These are phyloP conservation scores for Penicillium macrosclerotiorum DNA, from an alignment of 495 filamentous ascomycete genomes.

Conservation along the genomic window DNA sequence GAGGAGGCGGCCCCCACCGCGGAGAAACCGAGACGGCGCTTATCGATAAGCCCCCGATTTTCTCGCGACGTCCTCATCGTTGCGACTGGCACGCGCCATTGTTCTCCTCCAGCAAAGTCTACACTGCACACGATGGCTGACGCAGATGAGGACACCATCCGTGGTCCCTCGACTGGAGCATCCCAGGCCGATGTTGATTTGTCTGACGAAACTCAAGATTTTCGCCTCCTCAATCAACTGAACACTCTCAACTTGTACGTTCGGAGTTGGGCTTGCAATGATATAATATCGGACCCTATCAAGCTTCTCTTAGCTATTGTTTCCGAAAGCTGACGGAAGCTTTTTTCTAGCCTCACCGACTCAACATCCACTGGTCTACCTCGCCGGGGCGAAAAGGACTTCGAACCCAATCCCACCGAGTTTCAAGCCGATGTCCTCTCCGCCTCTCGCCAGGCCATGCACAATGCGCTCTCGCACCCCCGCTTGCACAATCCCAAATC, in stretches of 20 bases:
- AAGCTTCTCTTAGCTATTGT: too few relatives aligned
- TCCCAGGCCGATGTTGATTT: slow-evolving; percentile 58
- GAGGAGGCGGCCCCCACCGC: not conserved
- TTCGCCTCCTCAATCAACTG: slow-evolving; percentile 67
- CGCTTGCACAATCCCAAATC: slow-evolving; percentile 60
- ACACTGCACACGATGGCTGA: slow-evolving; percentile 42
- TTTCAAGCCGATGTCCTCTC: slow-evolving; percentile 73
- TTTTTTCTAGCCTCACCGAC: slow-evolving; percentile 31
- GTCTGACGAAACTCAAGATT: slow-evolving; percentile 86
- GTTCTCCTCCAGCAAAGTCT: not conserved
- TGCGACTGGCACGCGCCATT: slow-evolving; percentile 1
- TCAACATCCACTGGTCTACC: slow-evolving; percentile 51
- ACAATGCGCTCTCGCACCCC: slow-evolving; percentile 73
- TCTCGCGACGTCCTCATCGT: slow-evolving; percentile 6
- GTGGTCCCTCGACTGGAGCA: slow-evolving; percentile 24
- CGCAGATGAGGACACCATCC: slow-evolving; percentile 46
- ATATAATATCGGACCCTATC: too few relatives aligned
- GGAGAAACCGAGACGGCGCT: not conserved
- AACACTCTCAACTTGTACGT: slow-evolving; percentile 56
- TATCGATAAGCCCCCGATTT: slow-evolving; percentile 23
- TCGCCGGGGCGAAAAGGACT: slow-evolving; percentile 91
- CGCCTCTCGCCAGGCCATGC: slow-evolving; percentile 84
- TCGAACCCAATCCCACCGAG: slow-evolving; percentile 84
- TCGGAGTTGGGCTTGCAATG: not conserved
- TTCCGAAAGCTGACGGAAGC: too few relatives aligned